Conservation (phyloP, 2,329 filamentous ascomycete species). For the Beauveria rudraprayagi region DNA sequence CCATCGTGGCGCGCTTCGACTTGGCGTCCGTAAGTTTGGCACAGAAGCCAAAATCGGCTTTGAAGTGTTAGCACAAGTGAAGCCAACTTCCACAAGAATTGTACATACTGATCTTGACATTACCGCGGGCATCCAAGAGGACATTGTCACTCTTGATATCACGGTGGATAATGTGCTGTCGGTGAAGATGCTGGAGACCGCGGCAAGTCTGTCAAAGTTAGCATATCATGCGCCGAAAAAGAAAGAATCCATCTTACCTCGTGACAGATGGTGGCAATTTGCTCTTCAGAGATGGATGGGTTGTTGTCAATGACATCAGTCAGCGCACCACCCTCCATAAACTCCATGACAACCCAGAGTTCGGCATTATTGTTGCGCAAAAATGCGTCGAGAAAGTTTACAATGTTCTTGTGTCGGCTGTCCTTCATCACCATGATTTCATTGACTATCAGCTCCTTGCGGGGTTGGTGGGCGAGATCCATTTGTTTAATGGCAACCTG, state of each 20-base stretch:
- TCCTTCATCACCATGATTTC: conserved; percentile 99
- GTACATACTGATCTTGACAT: conserved; percentile 90
- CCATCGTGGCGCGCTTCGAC: conserved; percentile 97
- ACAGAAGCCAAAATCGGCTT: conserved; percentile 98
- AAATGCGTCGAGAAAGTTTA: conserved; percentile 97
- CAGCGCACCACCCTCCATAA: conserved; percentile 95
- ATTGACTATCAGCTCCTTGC: conserved; percentile 97
- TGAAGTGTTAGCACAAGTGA: conserved; percentile 24
- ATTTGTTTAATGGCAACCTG: conserved; percentile 99
- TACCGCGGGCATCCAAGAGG: conserved; percentile 83
- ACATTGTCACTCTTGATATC: conserved; percentile 99
- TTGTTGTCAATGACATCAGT: conserved; percentile 99
- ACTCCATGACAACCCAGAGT: conserved; percentile 99
- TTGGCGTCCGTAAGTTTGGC: conserved; percentile 96
- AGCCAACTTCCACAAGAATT: neutral
- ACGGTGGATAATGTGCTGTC: conserved; percentile 94
- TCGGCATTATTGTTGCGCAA: conserved; percentile 89
- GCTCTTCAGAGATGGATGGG: conserved; percentile 83
- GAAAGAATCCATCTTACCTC: conserved; percentile 59
- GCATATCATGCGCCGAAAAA: conserved; percentile 5
- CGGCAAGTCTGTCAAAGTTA: conserved; percentile 68
- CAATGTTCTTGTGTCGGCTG: conserved; percentile 95
- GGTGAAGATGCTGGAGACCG: conserved; percentile 87
- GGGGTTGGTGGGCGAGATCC: conserved; percentile 93
- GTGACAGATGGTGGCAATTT: conserved; percentile 93